Evolutionary conservation across 1,139 yeast genomes (phyloP).

Genomic region (Suhomyces choctaworum): DNA sequence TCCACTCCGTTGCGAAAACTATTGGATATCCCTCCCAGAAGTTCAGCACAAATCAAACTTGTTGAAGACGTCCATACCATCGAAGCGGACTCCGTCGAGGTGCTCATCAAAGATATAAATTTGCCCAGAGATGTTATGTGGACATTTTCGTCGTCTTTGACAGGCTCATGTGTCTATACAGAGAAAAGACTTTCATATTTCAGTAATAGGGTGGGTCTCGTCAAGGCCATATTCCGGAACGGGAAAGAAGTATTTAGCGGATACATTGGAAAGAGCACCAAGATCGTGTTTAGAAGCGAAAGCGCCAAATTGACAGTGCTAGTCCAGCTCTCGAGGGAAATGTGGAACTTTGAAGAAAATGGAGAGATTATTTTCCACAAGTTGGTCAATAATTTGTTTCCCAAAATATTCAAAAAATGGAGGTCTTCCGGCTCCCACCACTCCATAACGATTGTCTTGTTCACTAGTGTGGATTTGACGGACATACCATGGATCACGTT

Average conservation of each 20-base stretch:
- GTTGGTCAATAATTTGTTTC: constrained; percentile 85
- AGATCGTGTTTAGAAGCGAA: constrained; percentile 83
- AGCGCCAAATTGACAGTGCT: constrained; percentile 82
- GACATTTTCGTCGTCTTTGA: constrained; percentile 66
- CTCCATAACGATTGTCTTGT: constrained; percentile 84
- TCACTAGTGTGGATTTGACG: constrained; percentile 75
- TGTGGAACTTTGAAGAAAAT: constrained; percentile 98
- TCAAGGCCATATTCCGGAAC: constrained; percentile 66
- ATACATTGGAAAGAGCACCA: constrained; percentile 72
- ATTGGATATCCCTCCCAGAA: constrained; percentile 68
- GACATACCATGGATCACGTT: constrained; percentile 56
- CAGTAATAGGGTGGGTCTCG: constrained; percentile 57
- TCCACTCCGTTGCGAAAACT: constrained; percentile 62
- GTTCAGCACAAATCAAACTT: constrained; percentile 54
- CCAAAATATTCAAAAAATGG: constrained; percentile 89
- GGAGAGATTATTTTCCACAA: constrained; percentile 95
- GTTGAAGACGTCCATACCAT: constrained; percentile 42
- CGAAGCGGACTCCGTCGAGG: constrained; percentile 79
- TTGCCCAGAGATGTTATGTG: constrained; percentile 94
- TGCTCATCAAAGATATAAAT: constrained; percentile 77
- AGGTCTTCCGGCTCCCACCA: constrained; percentile 84
- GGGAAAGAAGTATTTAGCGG: constrained; percentile 67
- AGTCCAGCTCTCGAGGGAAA: constrained; percentile 87
- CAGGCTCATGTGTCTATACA: constrained; percentile 63
- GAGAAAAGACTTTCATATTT: constrained; percentile 67